Base-by-base conservation (phyloP, 306 rosid genomes). In the Trifolium subterraneum region DNA sequence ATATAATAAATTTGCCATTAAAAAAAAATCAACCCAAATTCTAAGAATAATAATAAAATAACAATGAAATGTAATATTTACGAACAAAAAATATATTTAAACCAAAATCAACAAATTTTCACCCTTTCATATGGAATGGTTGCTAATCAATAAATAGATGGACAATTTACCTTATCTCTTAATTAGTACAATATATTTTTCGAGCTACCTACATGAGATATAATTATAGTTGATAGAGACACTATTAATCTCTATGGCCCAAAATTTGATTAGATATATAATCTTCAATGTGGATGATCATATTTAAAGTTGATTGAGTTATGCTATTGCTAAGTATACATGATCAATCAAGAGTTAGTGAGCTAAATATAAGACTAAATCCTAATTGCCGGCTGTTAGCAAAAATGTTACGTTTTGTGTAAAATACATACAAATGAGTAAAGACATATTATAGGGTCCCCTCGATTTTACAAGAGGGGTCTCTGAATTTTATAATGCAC, bases 361-460 rank as follows among this genome's bases (percentile, higher is more conserved):
- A 64, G 6, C 20, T 60, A 63, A 75, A 41, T 1, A 51, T 13
- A 51, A 73, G 39, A 70, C 45, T 69, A 68, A 58, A 63, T 36
- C 67, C 71, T 16, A 69, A 63, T 63, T 84, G 80, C 80, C 80
- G 78, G 85, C 80, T 78, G 85, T 73, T 80, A 73, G 78, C 80
- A 62, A 80, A 80, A 72, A 67, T 66, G 73, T 75, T 0, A 70
- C 44, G 54, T 15, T 23, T 33, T 19, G 33, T 54, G 16, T 10
- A 63, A 14, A 60, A 31, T 63, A 38, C 7, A 39, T 50, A 71
- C 59, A 71, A 52, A 70, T 18, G 22, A 72, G 18, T 20, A 68
- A 73, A 77, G 80, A 64, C 67, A 84, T 27, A 27, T 44, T 35
- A 75, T 79, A 60, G 85, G 85, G 88, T 81, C 81, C 85, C 87